Percentiles rank a stretch among this genome's conserved stretches.
These are phyloP conservation scores for Pseudotsuga menziesii DNA, from an alignment of 75 land plant species.

Conservation along the genomic window DNA sequence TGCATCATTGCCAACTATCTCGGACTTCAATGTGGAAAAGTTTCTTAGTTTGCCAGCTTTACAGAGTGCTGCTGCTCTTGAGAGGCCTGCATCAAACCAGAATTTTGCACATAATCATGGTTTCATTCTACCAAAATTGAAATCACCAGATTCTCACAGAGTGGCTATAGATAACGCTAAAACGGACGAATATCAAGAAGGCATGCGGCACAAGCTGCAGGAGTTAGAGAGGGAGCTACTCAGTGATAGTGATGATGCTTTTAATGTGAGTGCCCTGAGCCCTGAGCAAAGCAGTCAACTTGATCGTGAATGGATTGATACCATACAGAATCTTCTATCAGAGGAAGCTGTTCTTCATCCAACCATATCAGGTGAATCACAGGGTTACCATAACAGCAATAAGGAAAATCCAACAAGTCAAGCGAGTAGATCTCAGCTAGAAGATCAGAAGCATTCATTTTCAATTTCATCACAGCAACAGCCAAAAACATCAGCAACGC, in stretches of 20 bases:
- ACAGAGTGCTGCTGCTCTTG: neutral
- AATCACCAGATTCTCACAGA: neutral
- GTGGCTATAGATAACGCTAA: neutral
- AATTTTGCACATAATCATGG: neutral
- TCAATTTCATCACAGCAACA: neutral
- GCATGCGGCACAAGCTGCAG: slow-evolving; percentile 33
- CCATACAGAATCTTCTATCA: slow-evolving; percentile 3
- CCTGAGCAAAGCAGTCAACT: slow-evolving; percentile 4
- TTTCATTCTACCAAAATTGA: neutral
- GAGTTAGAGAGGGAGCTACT: slow-evolving; percentile 49
- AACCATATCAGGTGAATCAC: neutral
- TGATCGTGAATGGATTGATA: slow-evolving; percentile 7
- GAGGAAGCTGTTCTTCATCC: slow-evolving; percentile 1
- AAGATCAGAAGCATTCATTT: slow-evolving; percentile 1
- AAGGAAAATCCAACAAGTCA: neutral
- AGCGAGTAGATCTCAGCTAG: slow-evolving; percentile 2
- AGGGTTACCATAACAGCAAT: neutral
- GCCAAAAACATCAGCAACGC: neutral
- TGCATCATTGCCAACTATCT: neutral
- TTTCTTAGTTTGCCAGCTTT: slow-evolving; percentile 4
- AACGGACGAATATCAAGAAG: slow-evolving; percentile 16
- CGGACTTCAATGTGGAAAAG: neutral
- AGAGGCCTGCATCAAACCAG: neutral
- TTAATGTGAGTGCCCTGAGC: neutral
- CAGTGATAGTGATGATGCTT: slow-evolving; percentile 40